phyloP scores from a whole-genome alignment of 73 alveolate species.

The Breviolum minutum region DNA sequence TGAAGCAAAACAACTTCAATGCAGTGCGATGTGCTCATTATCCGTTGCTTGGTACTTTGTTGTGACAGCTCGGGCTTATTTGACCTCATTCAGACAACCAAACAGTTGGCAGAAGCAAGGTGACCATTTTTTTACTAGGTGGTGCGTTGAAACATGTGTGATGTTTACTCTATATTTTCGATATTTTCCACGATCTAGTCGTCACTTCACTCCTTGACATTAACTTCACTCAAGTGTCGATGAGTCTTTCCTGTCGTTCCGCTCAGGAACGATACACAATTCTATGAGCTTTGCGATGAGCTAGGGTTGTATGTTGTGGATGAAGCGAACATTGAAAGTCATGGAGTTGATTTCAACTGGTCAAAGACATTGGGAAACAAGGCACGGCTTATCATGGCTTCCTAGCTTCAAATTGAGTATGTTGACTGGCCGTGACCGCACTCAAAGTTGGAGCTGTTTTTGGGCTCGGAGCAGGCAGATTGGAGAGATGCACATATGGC shows the following conservation, averaged over 20 bases:
- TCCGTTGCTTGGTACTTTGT: slow-evolving; percentile 51
- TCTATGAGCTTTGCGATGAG: slow-evolving; percentile 96
- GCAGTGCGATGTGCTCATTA: slow-evolving; percentile 96
- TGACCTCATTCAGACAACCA: neutral
- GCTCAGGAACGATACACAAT: slow-evolving; percentile 86
- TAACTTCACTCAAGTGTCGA: too few relatives aligned
- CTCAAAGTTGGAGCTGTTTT: neutral
- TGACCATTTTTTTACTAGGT: too few relatives aligned
- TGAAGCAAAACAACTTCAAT: slow-evolving; percentile 94
- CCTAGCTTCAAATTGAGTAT: too few relatives aligned
- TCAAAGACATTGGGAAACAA: slow-evolving; percentile 50
- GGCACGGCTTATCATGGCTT: neutral
- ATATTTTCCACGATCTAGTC: too few relatives aligned
- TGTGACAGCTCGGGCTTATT: neutral
- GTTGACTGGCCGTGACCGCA: neutral
- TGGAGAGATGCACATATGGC: slow-evolving; percentile 93
- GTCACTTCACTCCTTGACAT: too few relatives aligned
- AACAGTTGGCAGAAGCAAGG: too few relatives aligned
- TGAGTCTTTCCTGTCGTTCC: neutral
- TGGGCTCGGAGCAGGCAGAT: neutral
- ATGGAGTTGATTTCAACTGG: slow-evolving; percentile 87
- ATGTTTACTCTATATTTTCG: too few relatives aligned
- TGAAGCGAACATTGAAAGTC: slow-evolving; percentile 96
- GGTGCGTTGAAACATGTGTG: too few relatives aligned
- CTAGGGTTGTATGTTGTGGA: slow-evolving; percentile 96